Conservation (phyloP, 805 yeast genomes). For the Pichia heedii region DNA sequence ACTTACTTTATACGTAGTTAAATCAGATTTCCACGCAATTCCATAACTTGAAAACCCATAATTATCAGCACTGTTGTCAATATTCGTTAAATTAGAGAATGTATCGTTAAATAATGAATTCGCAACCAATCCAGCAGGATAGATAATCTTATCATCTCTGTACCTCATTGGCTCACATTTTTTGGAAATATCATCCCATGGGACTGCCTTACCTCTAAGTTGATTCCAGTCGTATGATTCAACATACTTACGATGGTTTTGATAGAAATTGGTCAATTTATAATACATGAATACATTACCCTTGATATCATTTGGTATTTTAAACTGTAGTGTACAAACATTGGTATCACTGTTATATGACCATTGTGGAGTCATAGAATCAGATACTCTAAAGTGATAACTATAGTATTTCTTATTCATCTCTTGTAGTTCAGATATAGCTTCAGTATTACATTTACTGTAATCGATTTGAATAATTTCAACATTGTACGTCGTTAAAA, state of each 20-base stretch:
- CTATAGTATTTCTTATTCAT: constrained; percentile 54
- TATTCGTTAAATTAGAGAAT: constrained; percentile 41
- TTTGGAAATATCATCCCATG: constrained; percentile 37
- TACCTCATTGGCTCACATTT: constrained; percentile 45
- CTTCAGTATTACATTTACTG: constrained; percentile 49
- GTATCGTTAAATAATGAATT: constrained; percentile 90
- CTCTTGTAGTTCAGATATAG: constrained; percentile 30
- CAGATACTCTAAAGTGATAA: constrained; percentile 50
- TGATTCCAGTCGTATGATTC: constrained; percentile 76
- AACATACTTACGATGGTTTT: constrained; percentile 92
- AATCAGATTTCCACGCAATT: constrained; percentile 83
- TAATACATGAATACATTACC: constrained; percentile 74
- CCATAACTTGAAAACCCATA: constrained; percentile 40
- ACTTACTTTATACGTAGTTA: constrained; percentile 63
- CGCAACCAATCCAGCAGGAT: constrained; percentile 95
- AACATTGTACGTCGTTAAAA: constrained; percentile 70
- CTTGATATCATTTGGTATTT: constrained; percentile 58
- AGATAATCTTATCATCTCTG: constrained; percentile 37
- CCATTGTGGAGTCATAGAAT: constrained; percentile 44
- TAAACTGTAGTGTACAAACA: constrained; percentile 62
- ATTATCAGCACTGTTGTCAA: constrained; percentile 26
- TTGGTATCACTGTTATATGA: constrained; percentile 34
- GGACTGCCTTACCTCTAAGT: constrained; percentile 64
- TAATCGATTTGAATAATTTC: constrained; percentile 71
- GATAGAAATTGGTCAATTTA: constrained; percentile 81